Conservation (phyloP, 768 basidiomycete species). For the Mycena polygramma region DNA sequence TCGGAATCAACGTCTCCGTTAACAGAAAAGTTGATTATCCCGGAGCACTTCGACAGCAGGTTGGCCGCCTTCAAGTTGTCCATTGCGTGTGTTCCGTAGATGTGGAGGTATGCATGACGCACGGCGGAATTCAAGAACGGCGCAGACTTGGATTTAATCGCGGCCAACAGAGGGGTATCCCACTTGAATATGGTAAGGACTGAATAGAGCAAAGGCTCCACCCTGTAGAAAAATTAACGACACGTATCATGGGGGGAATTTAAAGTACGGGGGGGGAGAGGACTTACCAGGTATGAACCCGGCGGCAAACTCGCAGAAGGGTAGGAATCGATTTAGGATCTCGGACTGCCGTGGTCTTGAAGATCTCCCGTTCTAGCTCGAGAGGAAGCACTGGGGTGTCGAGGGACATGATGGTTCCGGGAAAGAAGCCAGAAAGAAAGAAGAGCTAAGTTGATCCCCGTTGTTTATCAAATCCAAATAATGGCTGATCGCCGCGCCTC, state of each 20-base stretch:
- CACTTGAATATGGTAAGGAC: background rate
- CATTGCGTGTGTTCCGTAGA: background rate
- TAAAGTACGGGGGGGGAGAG: too few relatives aligned
- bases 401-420: too few relatives aligned
- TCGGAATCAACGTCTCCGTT: background rate
- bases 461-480: too few relatives aligned
- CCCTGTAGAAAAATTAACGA: background rate
- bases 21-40: background rate
- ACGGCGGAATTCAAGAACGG: background rate
- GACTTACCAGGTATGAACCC: constrained; percentile 1
- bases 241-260: too few relatives aligned
- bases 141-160: background rate
- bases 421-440: too few relatives aligned
- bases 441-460: too few relatives aligned
- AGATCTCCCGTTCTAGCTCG: background rate
- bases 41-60: background rate
- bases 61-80: background rate
- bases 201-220: background rate
- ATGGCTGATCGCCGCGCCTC: too few relatives aligned
- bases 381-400: too few relatives aligned
- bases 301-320: background rate
- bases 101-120: background rate
- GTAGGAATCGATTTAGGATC: background rate
- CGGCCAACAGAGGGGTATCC: background rate
- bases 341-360: background rate